Evolutionary conservation across 495 filamentous ascomycete genomes (phyloP).

Genomic region (Neurospora intermedia): DNA sequence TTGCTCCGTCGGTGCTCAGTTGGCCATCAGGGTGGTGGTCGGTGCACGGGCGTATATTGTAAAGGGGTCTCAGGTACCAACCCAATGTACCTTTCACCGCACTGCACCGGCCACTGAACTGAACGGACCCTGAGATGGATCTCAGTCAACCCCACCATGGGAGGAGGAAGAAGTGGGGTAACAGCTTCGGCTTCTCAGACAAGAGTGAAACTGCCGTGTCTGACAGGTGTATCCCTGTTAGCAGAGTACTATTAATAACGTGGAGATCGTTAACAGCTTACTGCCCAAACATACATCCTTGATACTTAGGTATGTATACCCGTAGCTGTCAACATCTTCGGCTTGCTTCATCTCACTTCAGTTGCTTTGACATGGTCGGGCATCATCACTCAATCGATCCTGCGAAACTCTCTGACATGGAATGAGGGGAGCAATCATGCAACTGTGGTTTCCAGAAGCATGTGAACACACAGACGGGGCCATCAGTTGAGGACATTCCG

Average conservation of each 20-base stretch:
- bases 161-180: background rate
- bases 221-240: background rate
- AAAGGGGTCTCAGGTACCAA: background rate
- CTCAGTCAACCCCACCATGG: background rate
- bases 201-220: background rate
- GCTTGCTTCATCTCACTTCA: too few relatives aligned
- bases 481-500: background rate
- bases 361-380: background rate
- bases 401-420: background rate
- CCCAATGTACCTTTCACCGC: background rate
- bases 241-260: background rate
- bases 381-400: background rate
- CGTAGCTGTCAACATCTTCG: too few relatives aligned
- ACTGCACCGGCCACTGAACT: background rate
- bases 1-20: background rate
- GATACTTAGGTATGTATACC: too few relatives aligned
- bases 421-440: background rate
- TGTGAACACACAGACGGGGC: background rate
- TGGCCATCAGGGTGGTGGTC: background rate
- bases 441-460: background rate
- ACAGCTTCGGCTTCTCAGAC: background rate
- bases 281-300: background rate
- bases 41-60: background rate
- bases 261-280: background rate
- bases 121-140: background rate